phyloP scores from a whole-genome alignment of 257 asterid genomes.

The Nicotiana undulata region DNA sequence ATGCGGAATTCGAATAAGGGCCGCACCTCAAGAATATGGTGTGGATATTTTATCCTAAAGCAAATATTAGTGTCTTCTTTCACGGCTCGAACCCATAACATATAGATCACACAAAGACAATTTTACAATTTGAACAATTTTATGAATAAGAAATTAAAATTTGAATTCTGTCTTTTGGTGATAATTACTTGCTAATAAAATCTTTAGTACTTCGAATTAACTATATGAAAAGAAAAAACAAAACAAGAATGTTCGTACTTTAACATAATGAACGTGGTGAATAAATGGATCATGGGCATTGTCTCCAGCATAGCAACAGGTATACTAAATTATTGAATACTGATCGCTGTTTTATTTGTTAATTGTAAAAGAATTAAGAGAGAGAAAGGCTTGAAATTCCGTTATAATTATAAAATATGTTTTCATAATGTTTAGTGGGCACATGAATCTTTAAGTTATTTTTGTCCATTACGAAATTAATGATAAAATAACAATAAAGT shows the following conservation, averaged over 20 bases:
- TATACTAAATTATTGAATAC: background rate
- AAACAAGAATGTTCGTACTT: background rate
- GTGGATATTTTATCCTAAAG: too few relatives aligned
- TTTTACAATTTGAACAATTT: too few relatives aligned
- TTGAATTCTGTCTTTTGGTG: background rate
- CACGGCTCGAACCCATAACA: too few relatives aligned
- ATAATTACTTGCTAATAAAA: background rate
- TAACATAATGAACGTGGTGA: background rate
- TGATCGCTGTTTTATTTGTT: background rate
- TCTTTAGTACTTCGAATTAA: background rate
- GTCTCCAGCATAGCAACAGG: background rate
- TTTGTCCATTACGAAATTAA: too few relatives aligned
- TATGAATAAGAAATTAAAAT: background rate
- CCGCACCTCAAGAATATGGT: too few relatives aligned
- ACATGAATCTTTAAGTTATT: background rate
- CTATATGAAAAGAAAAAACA: background rate
- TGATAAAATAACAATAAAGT: too few relatives aligned
- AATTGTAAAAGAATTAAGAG: background rate
- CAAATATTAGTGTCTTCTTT: too few relatives aligned
- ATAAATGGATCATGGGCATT: constrained; percentile 3
- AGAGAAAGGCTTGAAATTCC: background rate
- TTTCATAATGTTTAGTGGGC: background rate
- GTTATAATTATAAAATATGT: background rate
- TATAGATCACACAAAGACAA: too few relatives aligned
- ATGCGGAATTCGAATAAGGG: too few relatives aligned